Conservation (phyloP, 2,329 filamentous ascomycete species). For the Trichoderma pleuroti region DNA sequence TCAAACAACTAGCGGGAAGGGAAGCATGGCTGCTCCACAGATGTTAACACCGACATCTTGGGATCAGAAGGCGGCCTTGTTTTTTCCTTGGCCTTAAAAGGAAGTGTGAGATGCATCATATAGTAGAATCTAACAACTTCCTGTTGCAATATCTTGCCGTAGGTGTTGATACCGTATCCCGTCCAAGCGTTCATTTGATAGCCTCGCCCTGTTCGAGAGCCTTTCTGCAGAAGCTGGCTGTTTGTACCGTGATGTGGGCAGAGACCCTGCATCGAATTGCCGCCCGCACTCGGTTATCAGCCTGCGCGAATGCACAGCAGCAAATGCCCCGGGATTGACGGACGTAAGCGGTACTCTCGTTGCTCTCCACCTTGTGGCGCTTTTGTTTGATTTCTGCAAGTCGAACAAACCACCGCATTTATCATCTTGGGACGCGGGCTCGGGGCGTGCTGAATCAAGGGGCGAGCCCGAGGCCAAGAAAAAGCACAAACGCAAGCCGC, state of each 20-base stretch:
- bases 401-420: neutral
- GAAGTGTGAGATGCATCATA: neutral
- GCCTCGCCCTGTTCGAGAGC: neutral
- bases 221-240: neutral
- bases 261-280: neutral
- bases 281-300: neutral
- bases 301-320: neutral
- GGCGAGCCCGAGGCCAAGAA: neutral
- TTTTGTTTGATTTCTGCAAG: neutral
- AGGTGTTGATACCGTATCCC: neutral
- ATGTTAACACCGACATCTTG: neutral
- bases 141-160: neutral
- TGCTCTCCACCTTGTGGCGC: neutral
- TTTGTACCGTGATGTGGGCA: neutral
- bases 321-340: neutral
- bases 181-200: neutral
- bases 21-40: neutral
- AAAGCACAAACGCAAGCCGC: neutral
- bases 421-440: neutral
- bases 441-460: neutral
- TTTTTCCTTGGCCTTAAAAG: neutral
- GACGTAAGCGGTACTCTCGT: neutral
- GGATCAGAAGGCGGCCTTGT: neutral
- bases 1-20: neutral
- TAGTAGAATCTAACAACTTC: neutral